Base-by-base conservation (phyloP, 1,284 basidiomycete genomes). In the Kalmanozyma brasiliensis region DNA sequence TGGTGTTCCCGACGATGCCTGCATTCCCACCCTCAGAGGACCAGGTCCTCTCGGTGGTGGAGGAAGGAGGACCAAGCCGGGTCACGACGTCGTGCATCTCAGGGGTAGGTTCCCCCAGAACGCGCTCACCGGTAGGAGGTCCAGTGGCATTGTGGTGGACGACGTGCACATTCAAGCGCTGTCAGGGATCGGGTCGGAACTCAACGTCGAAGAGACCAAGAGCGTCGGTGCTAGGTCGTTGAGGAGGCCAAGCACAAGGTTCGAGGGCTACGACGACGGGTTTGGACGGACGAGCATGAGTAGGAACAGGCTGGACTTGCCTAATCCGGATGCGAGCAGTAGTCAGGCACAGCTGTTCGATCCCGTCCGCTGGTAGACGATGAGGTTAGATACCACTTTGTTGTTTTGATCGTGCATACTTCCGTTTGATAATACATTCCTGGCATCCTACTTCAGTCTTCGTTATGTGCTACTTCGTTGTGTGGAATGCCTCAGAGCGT, bases 11-110 rank as follows among this genome's bases (percentile, higher is more conserved):
- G 72, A 76, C 20, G 66, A 74, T 36, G 73, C 73, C 2, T 62
- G 67, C 26, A 56, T 76, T 30, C 56, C 65, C 17, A 76, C 74
- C 13, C 24, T 32, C 19, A 46, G 66, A 8, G 73, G 74, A 11
- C 74, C 74, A 2, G 74, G 74, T 4, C 72, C 74, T 0, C 57
- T 73, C 1, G 74, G 74, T 3, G 64, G 61, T 4, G 74, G 74
- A 2, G 72, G 68, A n/a, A 61, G 36, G 37, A 29, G 60, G 5
- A 40, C 22, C 11, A 53, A 51, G 14, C 52, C 56, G 1, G 64
- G 58, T 6, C 49, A 67, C 49, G 65, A 62, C 23, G 29, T 49
- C 6, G 43, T 61, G 3, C 46, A 52, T 14, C 51, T 68, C 8
- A 52, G 65, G 0, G 65, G 59, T 1, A 17, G 65, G 4, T 68